Percentiles rank a stretch among this genome's conserved stretches.
These are phyloP conservation scores for Lithohypha guttulata DNA, from an alignment of 2,329 filamentous ascomycete genomes.

Conservation along the genomic window DNA sequence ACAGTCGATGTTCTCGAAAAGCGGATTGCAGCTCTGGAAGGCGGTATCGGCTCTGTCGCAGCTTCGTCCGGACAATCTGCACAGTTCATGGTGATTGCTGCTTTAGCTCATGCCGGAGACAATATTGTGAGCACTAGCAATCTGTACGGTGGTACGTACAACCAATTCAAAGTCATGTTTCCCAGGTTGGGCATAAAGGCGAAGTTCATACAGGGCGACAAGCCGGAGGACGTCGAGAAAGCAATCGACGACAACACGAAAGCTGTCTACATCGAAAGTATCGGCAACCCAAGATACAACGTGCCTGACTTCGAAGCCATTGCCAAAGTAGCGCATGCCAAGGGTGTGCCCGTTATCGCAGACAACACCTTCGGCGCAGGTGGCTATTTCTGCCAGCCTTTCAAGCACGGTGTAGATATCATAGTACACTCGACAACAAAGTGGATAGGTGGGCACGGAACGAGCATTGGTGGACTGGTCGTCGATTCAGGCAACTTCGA, in stretches of 20 bases:
- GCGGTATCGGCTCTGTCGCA: slow-evolving; percentile 52
- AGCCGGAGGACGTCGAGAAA: slow-evolving; percentile 58
- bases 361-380: slow-evolving; percentile 90
- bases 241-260: slow-evolving; percentile 84
- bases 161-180: slow-evolving; percentile 81
- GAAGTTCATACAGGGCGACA: slow-evolving; percentile 65
- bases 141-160: slow-evolving; percentile 85
- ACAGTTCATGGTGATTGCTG: slow-evolving; percentile 72
- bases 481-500: slow-evolving; percentile 80
- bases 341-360: slow-evolving; percentile 53
- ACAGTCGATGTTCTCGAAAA: slow-evolving; percentile 96
- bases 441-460: slow-evolving; percentile 87
- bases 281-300: slow-evolving; percentile 82
- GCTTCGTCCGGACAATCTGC: slow-evolving; percentile 73
- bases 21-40: slow-evolving; percentile 46
- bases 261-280: slow-evolving; percentile 76
- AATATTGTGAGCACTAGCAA: slow-evolving; percentile 82
- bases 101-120: slow-evolving; percentile 69
- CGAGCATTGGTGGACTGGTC: slow-evolving; percentile 67
- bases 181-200: slow-evolving; percentile 68
- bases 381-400: slow-evolving; percentile 71
- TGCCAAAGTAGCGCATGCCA: slow-evolving; percentile 60
- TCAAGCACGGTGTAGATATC: slow-evolving; percentile 79
- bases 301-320: slow-evolving; percentile 78
- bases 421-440: slow-evolving; percentile 84